These are phyloP conservation scores for Penicillium bovifimosum DNA, from an alignment of 495 filamentous ascomycete genomes.

Conservation along the genomic window DNA sequence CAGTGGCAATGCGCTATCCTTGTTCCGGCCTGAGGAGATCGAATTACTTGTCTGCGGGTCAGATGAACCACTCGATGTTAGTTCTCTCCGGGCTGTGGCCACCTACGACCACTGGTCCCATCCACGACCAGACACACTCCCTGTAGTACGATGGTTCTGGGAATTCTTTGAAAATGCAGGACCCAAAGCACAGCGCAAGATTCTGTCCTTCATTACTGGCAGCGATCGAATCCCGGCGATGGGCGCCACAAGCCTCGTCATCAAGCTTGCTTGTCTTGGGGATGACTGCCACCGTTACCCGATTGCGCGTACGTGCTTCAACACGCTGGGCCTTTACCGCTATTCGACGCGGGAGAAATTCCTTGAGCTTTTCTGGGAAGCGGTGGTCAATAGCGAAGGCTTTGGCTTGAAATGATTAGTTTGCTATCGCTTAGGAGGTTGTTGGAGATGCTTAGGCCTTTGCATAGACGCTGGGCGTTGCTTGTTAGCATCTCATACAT, in stretches of 20 bases:
- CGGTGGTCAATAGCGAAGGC: constrained; percentile 84
- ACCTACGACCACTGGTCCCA: constrained; percentile 74
- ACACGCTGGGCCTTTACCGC: constrained; percentile 70
- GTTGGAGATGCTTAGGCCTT: constrained; percentile 4
- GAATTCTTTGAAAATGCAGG: constrained; percentile 62
- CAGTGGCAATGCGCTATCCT: constrained; percentile 78
- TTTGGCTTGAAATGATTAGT: constrained; percentile 76
- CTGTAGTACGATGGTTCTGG: constrained; percentile 86
- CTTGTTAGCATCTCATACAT: neutral
- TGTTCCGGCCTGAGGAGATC: constrained; percentile 94
- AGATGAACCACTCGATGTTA: constrained; percentile 78
- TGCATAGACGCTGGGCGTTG: constrained; percentile 13
- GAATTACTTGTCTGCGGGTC: constrained; percentile 84
- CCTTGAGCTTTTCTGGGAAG: constrained; percentile 72
- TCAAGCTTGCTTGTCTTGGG: constrained; percentile 69
- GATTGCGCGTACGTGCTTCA: constrained; percentile 88
- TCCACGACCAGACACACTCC: constrained; percentile 48
- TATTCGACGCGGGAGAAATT: constrained; percentile 61
- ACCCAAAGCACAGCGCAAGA: constrained; percentile 64
- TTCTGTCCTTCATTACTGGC: constrained; percentile 87
- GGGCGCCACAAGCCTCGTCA: constrained; percentile 75
- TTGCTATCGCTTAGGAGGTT: neutral
- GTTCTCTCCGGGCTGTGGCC: constrained; percentile 69
- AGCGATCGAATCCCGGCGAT: constrained; percentile 90
- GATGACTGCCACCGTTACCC: constrained; percentile 72